A percentile compares a stretch with the other conserved stretches of the same genome.
phyloP scores from a whole-genome alignment of 768 basidiomycete genomes.

The Cystobasidium ongulense region DNA sequence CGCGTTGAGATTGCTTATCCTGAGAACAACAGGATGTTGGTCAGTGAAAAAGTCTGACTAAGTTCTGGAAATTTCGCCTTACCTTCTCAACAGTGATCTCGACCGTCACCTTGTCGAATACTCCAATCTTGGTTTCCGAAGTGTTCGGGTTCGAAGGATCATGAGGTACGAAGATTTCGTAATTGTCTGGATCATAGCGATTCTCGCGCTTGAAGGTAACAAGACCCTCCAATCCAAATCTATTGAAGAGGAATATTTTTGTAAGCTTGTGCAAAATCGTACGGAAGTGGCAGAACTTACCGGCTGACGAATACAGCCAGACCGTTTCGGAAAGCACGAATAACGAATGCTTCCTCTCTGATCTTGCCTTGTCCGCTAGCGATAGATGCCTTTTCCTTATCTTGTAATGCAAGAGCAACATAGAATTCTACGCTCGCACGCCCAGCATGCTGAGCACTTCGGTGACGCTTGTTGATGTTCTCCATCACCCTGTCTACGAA shows the following conservation, averaged over 20 bases:
- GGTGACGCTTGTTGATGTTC: conserved; percentile 80
- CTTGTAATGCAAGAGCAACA: conserved; percentile 71
- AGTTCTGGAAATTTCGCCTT: not conserved
- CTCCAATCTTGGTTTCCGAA: conserved; percentile 59
- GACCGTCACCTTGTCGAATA: conserved; percentile 91
- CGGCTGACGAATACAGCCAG: conserved; percentile 90
- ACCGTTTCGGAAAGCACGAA: conserved; percentile 87
- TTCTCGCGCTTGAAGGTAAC: conserved; percentile 87
- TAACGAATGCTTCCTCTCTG: conserved; percentile 80
- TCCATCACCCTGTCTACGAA: conserved; percentile 79
- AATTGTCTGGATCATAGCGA: conserved; percentile 83
- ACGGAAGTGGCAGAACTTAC: too few species aligned
- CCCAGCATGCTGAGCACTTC: conserved; percentile 96
- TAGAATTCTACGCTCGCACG: conserved; percentile 96
- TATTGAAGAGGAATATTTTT: conserved; percentile 46
- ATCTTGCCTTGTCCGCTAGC: conserved; percentile 48
- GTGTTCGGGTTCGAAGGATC: conserved; percentile 26
- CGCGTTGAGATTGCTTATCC: conserved; percentile 29
- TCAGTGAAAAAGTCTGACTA: not conserved
- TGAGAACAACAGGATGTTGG: not conserved
- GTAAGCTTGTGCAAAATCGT: too few species aligned
- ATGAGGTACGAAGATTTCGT: conserved; percentile 64
- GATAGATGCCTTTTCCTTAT: conserved; percentile 42
- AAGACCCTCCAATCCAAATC: conserved; percentile 86
- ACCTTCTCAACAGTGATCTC: conserved; percentile 83